These are phyloP conservation scores for Agaricus blazei DNA, from an alignment of 768 basidiomycete species.

Conservation along the genomic window DNA sequence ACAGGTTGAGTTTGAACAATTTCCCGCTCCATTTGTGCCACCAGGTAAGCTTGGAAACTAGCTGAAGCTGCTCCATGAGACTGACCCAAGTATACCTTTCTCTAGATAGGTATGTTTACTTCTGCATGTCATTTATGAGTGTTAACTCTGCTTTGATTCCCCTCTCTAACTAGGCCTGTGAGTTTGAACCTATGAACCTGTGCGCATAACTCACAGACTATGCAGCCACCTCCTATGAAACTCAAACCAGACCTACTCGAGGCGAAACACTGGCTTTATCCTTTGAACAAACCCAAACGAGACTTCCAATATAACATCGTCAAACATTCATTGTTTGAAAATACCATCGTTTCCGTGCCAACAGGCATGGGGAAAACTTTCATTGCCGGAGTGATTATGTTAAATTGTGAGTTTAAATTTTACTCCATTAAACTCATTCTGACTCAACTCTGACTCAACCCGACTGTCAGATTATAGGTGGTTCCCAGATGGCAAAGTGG, in stretches of 20 bases:
- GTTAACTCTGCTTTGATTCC: background rate
- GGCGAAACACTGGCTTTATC: constrained; percentile 86
- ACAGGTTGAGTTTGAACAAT: constrained; percentile 71
- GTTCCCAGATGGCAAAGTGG: constrained; percentile 88
- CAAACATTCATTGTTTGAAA: constrained; percentile 79
- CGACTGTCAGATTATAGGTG: constrained; percentile 63
- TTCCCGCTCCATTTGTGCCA: constrained; percentile 69
- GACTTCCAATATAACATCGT: constrained; percentile 96
- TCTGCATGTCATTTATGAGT: background rate
- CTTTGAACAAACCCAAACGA: constrained; percentile 80
- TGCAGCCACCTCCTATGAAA: constrained; percentile 73
- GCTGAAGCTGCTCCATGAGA: background rate
- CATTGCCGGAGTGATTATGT: constrained; percentile 94
- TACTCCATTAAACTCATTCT: constrained; percentile 1
- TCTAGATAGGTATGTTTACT: constrained; percentile 47
- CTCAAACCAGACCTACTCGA: constrained; percentile 71
- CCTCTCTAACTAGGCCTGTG: constrained; percentile 1
- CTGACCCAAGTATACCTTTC: background rate
- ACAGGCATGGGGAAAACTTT: constrained; percentile 98
- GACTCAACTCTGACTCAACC: background rate
- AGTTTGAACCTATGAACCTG: background rate
- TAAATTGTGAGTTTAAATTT: constrained; percentile 59
- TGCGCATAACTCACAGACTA: constrained; percentile 26
- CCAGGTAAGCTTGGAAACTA: constrained; percentile 40
- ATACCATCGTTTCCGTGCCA: constrained; percentile 90